Evolutionary conservation across 108 stramenopile species (phyloP), one percentile per base, ranked within the genome.

Genomic region (Chaetoceros muelleri): DNA sequence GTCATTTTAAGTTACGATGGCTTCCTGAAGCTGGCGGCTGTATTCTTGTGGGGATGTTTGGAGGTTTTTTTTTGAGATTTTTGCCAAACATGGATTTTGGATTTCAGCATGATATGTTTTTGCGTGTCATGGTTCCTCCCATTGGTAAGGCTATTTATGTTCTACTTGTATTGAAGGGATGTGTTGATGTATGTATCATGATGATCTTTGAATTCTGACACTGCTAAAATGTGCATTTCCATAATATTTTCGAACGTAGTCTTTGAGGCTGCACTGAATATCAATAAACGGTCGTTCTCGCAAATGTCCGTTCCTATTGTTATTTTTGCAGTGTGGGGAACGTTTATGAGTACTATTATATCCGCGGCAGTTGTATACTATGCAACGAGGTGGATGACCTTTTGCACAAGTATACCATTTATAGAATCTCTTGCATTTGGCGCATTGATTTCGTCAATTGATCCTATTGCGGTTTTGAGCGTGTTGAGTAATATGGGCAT

Each of bases 81-180:
- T 71, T 78, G 45, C 86, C 92, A 8, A 82, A 90, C 55, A 68
- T 86, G 49, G 81, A 81, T 44, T 67, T 90, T 55, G 74, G 77
- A 23, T 94, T 94, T 66, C 86, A 90, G 60, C 84, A 80, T 8
- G 70, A 81, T 28, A 84, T 86, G 82, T 94, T 94, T 62, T 64
- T 94, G 24, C 73, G 87, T 20, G 81, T 94, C 24, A 69, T 94
- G 73, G 84, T 94, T 10, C 92, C 92, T 18, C 92, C 92, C n/a
- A 94, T 94, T 50, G 46, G 62, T 52, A 52, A 24, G 52, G n/a
- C n/a, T n/a, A n/a, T n/a, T n/a, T n/a, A n/a, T n/a, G n/a, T n/a
- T n/a, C n/a, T n/a, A n/a, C n/a, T n/a, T n/a, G n/a, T n/a, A n/a
- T n/a, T n/a, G n/a, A n/a, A n/a, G n/a, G n/a, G n/a, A n/a, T n/a